Base-by-base conservation (phyloP, 2,329 filamentous ascomycete species). In the Botrytis elliptica region DNA sequence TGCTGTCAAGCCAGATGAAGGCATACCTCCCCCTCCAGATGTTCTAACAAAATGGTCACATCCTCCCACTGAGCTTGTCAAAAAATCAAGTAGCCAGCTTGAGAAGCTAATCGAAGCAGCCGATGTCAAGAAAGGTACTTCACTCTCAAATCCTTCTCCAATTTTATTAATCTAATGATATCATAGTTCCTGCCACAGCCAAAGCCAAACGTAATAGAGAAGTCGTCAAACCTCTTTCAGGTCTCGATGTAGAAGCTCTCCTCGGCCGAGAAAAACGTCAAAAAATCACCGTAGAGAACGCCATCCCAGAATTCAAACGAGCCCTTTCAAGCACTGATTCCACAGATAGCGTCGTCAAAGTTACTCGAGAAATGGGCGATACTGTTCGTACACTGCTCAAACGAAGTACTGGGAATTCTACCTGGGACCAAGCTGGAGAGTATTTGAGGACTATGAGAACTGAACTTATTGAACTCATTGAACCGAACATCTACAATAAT, bases 231-330 rank as follows among this genome's bases (percentile, higher is more conserved):
- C 96, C 96, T 0, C 88, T 97, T 14, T 98, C 95, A 0, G 95
- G 95, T 33, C 90, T 99, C 59, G 93, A 98, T 78, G 88, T 98
- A 57, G 92, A 95, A 74, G 90, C 90, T 7, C 88, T 98, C 3
- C 89, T 98, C n/a, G 87, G 88, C 64, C 84, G 86, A 74, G 85
- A 88, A 73, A 88, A 86, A 65, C 84, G 83, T 42, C 83, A 82
- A 75, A 70, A 70, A 72, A 90, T 92, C 73, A 87, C 89, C 14
- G 81, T 88, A 0, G 87, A 91, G 16, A 98, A 98, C 76, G 90
- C 95, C 1, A 90, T 98, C 8, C 94, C 96, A 0, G 93, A 95
- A 74, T 98, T 97, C 88, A 97, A 95, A 81, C 93, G 94, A 81
- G 87, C 91, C 4, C 85, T 98, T 25, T 85, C 85, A 1, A 83